phyloP scores from a whole-genome alignment of 177 flowering plant species.

The Tripterygium wilfordii region DNA sequence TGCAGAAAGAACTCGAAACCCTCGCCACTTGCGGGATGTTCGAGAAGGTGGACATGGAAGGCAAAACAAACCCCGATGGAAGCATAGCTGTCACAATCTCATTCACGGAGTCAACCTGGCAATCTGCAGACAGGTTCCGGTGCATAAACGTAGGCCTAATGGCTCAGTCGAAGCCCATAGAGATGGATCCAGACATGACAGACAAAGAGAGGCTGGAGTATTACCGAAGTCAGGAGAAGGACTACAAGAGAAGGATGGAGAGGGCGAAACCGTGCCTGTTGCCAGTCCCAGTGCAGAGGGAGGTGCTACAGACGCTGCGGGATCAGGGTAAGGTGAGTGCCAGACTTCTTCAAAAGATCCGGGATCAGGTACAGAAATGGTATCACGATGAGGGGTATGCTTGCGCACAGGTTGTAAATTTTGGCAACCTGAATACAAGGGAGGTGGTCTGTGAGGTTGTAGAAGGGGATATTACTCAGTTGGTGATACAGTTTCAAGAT shows the following conservation, averaged over 20 bases:
- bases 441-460: constrained; percentile 98
- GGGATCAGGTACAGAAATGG: constrained; percentile 96
- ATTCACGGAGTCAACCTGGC: constrained; percentile 84
- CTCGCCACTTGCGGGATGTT: constrained; percentile 93
- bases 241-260: constrained; percentile 80
- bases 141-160: constrained; percentile 91
- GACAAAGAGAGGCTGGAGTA: constrained; percentile 84
- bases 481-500: constrained; percentile 79
- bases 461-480: constrained; percentile 91
- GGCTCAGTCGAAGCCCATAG: constrained; percentile 78
- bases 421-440: constrained; percentile 90
- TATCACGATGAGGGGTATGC: constrained; percentile 96
- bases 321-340: constrained; percentile 80
- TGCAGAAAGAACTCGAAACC: constrained; percentile 85
- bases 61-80: constrained; percentile 77
- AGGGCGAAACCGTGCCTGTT: constrained; percentile 76
- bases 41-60: constrained; percentile 85
- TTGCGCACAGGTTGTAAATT: constrained; percentile 93
- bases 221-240: constrained; percentile 64
- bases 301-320: constrained; percentile 63
- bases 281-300: constrained; percentile 46
- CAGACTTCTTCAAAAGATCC: constrained; percentile 75
- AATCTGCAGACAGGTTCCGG: constrained; percentile 63
- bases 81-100: constrained; percentile 53
- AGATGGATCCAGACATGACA: constrained; percentile 88